Conservation (phyloP, 1,284 basidiomycete species). For the Hymenochaete sp. region DNA sequence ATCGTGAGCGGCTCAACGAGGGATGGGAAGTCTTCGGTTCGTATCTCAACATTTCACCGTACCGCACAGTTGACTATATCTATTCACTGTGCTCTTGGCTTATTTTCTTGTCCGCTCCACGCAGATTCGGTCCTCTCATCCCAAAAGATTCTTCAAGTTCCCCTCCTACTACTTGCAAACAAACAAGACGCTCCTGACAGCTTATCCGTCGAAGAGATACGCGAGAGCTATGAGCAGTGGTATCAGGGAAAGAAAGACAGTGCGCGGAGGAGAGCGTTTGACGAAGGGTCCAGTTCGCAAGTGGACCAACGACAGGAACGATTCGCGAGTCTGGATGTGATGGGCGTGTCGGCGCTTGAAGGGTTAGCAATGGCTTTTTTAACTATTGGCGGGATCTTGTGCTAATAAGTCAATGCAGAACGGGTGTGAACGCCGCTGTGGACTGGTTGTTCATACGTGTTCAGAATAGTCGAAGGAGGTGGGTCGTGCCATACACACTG, state of each 20-base stretch:
- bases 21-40: slow-evolving; percentile 92
- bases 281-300: too few relatives aligned
- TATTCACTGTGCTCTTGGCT: not conserved
- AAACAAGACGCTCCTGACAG: slow-evolving; percentile 81
- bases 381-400: slow-evolving; percentile 1
- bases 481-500: not conserved
- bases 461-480: slow-evolving; percentile 69
- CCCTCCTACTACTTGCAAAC: slow-evolving; percentile 83
- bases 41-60: too few relatives aligned
- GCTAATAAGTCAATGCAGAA: slow-evolving; percentile 39
- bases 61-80: too few relatives aligned
- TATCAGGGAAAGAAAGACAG: slow-evolving; percentile 65
- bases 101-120: not conserved
- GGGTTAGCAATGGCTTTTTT: slow-evolving; percentile 46
- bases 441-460: slow-evolving; percentile 92
- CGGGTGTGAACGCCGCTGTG: slow-evolving; percentile 81
- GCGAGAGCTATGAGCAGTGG: slow-evolving; percentile 87
- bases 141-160: slow-evolving; percentile 80
- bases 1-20: slow-evolving; percentile 77
- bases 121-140: slow-evolving; percentile 77
- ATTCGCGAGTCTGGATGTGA: slow-evolving; percentile 81
- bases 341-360: slow-evolving; percentile 83
- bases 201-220: slow-evolving; percentile 80
- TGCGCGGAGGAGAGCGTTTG: slow-evolving; percentile 44
- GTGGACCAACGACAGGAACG: slow-evolving; percentile 50